Base-by-base conservation (phyloP, 2,329 filamentous ascomycete species). In the Aspergillus sp. region DNA sequence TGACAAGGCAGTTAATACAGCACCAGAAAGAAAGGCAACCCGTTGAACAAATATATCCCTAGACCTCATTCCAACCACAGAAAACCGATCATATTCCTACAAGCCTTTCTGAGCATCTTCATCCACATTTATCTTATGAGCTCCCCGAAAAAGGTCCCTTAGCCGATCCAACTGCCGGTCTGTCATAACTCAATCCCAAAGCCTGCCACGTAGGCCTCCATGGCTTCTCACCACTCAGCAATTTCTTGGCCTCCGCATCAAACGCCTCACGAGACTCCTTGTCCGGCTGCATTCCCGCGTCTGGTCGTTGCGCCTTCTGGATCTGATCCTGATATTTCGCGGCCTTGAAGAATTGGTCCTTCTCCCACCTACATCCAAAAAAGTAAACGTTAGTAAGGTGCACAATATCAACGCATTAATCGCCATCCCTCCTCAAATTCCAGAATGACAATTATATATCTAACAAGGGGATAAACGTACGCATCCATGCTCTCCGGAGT, bases 241-340 rank as follows among this genome's bases (percentile, higher is more conserved):
- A 69, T 66, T 81, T 78, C 76, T 83, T 80, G 17, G 89, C 90
- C 75, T 89, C 83, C 70, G 82, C 74, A 60, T 79, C 80, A 66
- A 85, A 80, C 22, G 73, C 71, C 62, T 73, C 73, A 66, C 82
- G 75, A 61, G 80, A 74, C 27, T 67, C 68, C 42, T 69, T 70
- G 54, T 78, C 70, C 2, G 60, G 45, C 61, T 68, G 63, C 68
- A 74, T 70, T 62, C 74, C 73, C 3, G 68, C 69, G 40, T 77
- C 66, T 30, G 72, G 67, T 39, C 65, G 64, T 51, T 69, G 61
- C 46, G 74, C 60, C 53, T 77, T 71, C 51, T 76, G 70, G 61
- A 67, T 62, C 44, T 80, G 70, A 39, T 79, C 66, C 64, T 78
- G 74, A 54, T 79, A 75, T 59, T 83, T 74, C 57, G 82, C 75